These are phyloP conservation scores for Colletotrichum nymphaeae DNA, from an alignment of 2,329 filamentous ascomycete genomes.

Conservation along the genomic window DNA sequence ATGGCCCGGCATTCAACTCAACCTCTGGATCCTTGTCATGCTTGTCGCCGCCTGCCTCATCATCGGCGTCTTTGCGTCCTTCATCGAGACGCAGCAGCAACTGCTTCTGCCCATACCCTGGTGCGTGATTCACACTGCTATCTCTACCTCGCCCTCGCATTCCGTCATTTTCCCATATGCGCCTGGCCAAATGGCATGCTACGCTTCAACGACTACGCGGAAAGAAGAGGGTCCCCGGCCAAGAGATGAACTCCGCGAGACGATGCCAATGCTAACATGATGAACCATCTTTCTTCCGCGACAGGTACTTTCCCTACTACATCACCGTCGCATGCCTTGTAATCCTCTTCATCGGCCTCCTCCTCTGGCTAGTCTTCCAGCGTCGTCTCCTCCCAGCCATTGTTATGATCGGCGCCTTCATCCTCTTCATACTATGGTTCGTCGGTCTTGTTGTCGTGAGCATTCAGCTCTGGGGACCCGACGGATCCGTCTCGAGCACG, in stretches of 20 bases:
- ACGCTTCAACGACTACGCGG: neutral
- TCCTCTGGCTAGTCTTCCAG: constrained; percentile 72
- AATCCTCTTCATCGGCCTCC: constrained; percentile 73
- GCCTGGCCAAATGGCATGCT: neutral
- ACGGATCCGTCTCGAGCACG: constrained; percentile 67
- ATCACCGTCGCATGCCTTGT: constrained; percentile 69
- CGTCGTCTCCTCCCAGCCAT: constrained; percentile 70
- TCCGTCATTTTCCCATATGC: neutral
- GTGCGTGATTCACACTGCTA: constrained; percentile 51
- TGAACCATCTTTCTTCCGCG: neutral
- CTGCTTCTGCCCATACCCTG: constrained; percentile 68
- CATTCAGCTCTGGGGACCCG: constrained; percentile 72
- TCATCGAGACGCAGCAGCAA: constrained; percentile 68
- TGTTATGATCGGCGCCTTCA: constrained; percentile 73
- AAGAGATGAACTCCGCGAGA: neutral
- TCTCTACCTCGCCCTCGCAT: neutral
- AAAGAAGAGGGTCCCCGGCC: neutral
- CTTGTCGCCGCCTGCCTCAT: constrained; percentile 68
- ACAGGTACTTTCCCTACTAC: constrained; percentile 76
- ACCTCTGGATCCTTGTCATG: constrained; percentile 76
- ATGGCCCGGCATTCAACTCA: constrained; percentile 76
- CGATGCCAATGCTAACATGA: neutral
- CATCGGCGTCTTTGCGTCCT: constrained; percentile 70
- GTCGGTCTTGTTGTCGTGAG: constrained; percentile 72
- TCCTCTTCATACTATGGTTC: constrained; percentile 76